Base-by-base conservation (phyloP, 345 rosid genomes). In the Arabidopsis thaliana region DNA sequence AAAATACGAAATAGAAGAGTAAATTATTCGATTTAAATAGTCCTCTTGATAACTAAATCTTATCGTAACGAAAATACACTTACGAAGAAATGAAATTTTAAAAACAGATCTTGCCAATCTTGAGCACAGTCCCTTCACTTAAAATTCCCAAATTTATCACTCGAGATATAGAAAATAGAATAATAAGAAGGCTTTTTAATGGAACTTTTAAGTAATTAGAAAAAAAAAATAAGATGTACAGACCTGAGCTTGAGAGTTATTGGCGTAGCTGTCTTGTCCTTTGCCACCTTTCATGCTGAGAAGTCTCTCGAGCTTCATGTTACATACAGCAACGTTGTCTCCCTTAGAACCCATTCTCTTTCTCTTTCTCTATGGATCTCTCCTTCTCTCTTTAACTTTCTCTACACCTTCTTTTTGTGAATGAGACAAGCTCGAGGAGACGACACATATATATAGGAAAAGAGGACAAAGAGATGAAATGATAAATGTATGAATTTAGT, bases 241-340 rank as follows among this genome's bases (percentile, higher is more conserved):
- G 69, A 91, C 98, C 98, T 94, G 98, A 33, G 98, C 98, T 86
- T 94, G 89, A 44, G 97, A 89, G 86, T 94, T 94, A 63, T 83
- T 93, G 74, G 96, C 98, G 77, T 93, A 93, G 88, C 98, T 93
- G 63, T 80, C 81, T 75, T 86, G 94, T 46, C 97, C 98, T 62
- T 88, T 85, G 80, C 98, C 98, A 51, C 96, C 97, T 81, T 94
- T 94, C 98, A 94, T 94, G 88, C 86, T 77, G 57, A 94, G 90
- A 67, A 91, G 77, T 80, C 73, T 89, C 88, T 94, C 98, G 16
- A 94, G 97, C 78, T 88, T 89, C 57, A 82, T 66, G 69, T 80
- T 78, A 36, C 93, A 79, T 24, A 91, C 86, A 59, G 87, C 93
- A 59, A 88, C 84, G 42, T 93, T 85, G 65, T 81, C 88, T 46